Conservation (phyloP, 1,139 yeast genomes). For the Sugiyamaella pinicola region DNA sequence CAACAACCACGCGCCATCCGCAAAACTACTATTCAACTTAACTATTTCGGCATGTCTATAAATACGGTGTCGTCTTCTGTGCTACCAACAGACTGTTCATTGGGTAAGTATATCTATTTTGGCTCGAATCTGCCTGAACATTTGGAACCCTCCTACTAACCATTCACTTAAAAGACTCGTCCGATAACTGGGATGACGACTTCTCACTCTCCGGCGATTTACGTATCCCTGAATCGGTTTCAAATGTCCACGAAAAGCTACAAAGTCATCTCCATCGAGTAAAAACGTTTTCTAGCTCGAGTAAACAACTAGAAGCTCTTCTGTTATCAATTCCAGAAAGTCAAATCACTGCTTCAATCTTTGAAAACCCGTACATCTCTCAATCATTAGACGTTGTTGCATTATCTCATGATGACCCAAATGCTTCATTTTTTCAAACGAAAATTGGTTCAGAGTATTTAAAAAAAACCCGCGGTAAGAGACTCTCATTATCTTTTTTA, state of each 20-base stretch:
- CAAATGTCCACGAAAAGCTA: conserved; percentile 22
- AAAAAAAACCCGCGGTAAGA: conserved; percentile 13
- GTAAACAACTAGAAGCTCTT: conserved; percentile 28
- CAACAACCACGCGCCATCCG: too few relatives aligned
- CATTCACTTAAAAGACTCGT: conserved; percentile 18
- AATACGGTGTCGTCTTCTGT: too few relatives aligned
- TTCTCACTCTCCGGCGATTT: conserved; percentile 29
- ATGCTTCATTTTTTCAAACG: conserved; percentile 26
- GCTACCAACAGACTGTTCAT: too few relatives aligned
- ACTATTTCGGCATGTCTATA: too few relatives aligned
- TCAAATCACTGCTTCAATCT: conserved; percentile 13
- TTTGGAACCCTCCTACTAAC: not conserved
- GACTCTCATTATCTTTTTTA: conserved; percentile 11
- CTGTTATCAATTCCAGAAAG: conserved; percentile 26
- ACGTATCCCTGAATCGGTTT: conserved; percentile 21
- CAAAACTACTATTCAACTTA: too few relatives aligned
- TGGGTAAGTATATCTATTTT: too few relatives aligned
- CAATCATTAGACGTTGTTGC: conserved; percentile 33
- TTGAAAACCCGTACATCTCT: conserved; percentile 21
- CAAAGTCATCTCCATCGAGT: conserved; percentile 29
- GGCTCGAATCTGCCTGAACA: too few relatives aligned
- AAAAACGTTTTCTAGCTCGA: conserved; percentile 26
- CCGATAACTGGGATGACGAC: conserved; percentile 36
- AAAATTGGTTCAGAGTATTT: conserved; percentile 27
- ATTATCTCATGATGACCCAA: conserved; percentile 30